Conservation (phyloP, 163 green algal genomes). For the Volvox carteri region DNA sequence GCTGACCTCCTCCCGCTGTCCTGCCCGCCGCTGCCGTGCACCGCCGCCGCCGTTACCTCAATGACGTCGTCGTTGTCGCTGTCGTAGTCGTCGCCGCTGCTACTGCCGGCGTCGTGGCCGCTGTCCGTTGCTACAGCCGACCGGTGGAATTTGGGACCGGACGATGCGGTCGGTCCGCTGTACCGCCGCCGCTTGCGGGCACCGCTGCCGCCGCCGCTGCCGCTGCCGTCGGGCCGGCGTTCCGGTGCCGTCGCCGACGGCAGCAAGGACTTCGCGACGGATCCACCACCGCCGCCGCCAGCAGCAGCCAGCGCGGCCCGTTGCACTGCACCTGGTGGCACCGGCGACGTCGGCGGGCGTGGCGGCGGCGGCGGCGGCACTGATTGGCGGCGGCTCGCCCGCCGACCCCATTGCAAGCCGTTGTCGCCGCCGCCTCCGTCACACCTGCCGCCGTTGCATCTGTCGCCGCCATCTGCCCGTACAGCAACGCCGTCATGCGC, state of each 20-base stretch:
- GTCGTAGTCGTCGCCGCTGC: neutral
- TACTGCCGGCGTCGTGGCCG: neutral
- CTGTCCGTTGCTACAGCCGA: neutral
- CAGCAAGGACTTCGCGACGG: neutral
- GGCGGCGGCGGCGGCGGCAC: neutral
- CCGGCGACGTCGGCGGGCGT: neutral
- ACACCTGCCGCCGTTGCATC: neutral
- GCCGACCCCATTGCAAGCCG: constrained; percentile 14
- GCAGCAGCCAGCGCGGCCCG: neutral
- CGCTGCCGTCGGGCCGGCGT: neutral
- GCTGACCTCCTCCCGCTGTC: neutral
- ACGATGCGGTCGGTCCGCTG: neutral
- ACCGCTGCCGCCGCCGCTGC: neutral
- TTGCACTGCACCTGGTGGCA: neutral
- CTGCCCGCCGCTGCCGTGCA: neutral
- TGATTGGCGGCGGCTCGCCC: constrained; percentile 21
- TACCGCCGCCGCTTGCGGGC: constrained; percentile 21
- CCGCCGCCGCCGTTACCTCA: neutral
- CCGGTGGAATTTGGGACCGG: too few species aligned
- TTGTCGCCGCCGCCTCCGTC: neutral
- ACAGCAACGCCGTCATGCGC: too few species aligned
- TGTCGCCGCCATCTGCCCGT: neutral
- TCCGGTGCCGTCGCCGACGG: neutral
- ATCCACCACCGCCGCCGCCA: neutral
- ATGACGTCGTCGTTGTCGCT: neutral